Conservation (phyloP, 2,329 filamentous ascomycete genomes). For the Microdochium trichocladiopsis region DNA sequence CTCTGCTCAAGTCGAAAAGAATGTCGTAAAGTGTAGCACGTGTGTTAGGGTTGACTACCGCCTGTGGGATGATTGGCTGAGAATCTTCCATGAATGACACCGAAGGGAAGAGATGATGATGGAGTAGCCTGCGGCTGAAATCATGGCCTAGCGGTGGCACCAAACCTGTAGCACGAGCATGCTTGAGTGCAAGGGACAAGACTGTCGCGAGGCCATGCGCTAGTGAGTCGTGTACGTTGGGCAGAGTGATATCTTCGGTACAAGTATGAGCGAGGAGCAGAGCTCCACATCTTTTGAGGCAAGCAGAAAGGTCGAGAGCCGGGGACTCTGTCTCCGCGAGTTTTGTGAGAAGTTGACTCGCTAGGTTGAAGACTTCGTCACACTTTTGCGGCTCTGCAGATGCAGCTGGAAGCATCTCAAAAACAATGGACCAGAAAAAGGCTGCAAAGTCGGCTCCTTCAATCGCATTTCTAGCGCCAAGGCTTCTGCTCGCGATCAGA, state of each 20-base stretch:
- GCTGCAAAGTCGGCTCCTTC: conserved; percentile 29
- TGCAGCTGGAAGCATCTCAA: conserved; percentile 27
- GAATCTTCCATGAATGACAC: conserved; percentile 6
- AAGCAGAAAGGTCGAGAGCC: conserved; percentile 13
- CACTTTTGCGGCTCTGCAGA: conserved; percentile 24
- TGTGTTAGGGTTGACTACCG: conserved; percentile 45
- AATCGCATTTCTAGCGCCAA: conserved; percentile 14
- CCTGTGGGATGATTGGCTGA: conserved; percentile 9
- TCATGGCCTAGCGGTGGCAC: conserved; percentile 8
- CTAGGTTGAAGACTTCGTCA: conserved; percentile 27
- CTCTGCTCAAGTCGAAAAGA: conserved; percentile 47
- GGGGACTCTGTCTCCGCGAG: conserved; percentile 15
- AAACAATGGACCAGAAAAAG: conserved; percentile 38
- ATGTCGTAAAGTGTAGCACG: conserved; percentile 55
- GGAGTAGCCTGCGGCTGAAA: conserved; percentile 46
- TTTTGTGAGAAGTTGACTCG: conserved; percentile 14
- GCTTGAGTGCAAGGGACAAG: conserved; percentile 18
- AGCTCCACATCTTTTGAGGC: conserved; percentile 13
- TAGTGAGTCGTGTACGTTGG: conserved; percentile 25
- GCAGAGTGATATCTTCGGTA: conserved; percentile 28
- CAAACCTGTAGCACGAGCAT: conserved; percentile 15
- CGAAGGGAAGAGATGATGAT: conserved; percentile 59
- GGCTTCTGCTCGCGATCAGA: conserved; percentile 18
- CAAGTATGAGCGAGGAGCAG: conserved; percentile 15
- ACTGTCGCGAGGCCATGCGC: conserved; percentile 27